Percentiles rank a stretch among this genome's conserved stretches.
Evolutionary conservation across 169 alveolate genomes (phyloP).

Genomic region (Plasmodium gallinaceum): DNA sequence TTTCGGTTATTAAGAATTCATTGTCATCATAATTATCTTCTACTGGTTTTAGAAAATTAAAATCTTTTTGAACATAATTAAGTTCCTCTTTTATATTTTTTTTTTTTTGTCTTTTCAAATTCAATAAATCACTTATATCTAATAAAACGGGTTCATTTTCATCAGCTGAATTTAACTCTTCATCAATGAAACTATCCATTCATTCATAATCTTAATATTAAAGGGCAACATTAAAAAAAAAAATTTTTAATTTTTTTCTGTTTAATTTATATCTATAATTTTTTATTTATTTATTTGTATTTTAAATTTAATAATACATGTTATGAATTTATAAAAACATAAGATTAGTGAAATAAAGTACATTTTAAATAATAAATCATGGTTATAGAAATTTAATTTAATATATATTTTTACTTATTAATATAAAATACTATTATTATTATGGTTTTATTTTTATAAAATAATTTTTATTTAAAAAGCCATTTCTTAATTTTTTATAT

Average conservation of each 20-base stretch:
- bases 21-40: constrained; percentile 15
- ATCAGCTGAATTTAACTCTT: constrained; percentile 50
- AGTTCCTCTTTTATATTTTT: neutral
- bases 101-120: constrained; percentile 14
- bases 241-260: neutral
- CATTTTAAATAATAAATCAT: too few relatives aligned
- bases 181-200: constrained; percentile 71
- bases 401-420: too few relatives aligned
- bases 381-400: too few relatives aligned
- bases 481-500: too few relatives aligned
- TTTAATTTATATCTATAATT: constrained; percentile 13
- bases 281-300: neutral
- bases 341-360: too few relatives aligned
- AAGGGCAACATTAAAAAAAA: too few relatives aligned
- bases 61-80: neutral
- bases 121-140: constrained; percentile 32
- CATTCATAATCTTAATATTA: neutral
- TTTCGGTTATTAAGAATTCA: constrained; percentile 31
- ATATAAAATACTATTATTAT: too few relatives aligned
- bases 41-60: neutral
- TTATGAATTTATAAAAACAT: neutral
- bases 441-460: too few relatives aligned
- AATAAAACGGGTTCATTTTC: constrained; percentile 67
- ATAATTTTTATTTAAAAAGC: too few relatives aligned
- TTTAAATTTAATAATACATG: neutral